Base-by-base conservation (phyloP, 2,329 filamentous ascomycete species). In the Sporothrix globosa region DNA sequence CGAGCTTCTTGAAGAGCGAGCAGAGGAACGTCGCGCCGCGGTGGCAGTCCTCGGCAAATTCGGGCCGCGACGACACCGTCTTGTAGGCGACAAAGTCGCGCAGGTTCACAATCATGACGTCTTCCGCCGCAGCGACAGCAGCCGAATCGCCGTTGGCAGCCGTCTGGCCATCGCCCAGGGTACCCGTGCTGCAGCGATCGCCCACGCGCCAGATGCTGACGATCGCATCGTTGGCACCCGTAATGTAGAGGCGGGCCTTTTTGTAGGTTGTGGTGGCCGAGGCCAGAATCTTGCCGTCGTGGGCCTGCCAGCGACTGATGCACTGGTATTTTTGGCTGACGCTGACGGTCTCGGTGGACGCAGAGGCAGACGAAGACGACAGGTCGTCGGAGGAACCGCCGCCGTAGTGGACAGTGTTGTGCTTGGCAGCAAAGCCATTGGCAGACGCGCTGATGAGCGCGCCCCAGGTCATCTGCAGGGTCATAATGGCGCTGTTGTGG, bases 11-110 rank as follows among this genome's bases (percentile, higher is more conserved):
- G 83, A 97, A 97, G 21, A 98, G 86, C 0, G 91, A 90, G 67
- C 93, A 92, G 1, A 99, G 85, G 76, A 94, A 98, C 0, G 93
- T 96, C 14, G 96, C 96, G 11, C 95, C 95, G 77, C 94, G 89
- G 72, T 95, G 91, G 78, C 96, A 99, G 79, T 98, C 96, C 73
- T 94, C 93, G 13, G 92, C 90, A 77, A 93, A 96, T 75, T 93
- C 92, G 0, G 91, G 88, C 50, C 93, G 88, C 0, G 93, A 94
- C 0, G 96, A 97, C 30, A 99, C 89, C 0, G 95, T 97, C 75
- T 93, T 95, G 83, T 92, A 98, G 0, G 92, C 91, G 3, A 99
- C 90, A 75, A 99, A 96, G 75, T 96, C 91, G 61, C 90, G 87
- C 4, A 99, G 83, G 0, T 89, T 93, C 74, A 87, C 91, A 74